Evolutionary conservation across 495 filamentous ascomycete genomes (phyloP).

Genomic region (Chaetomium tenue): DNA sequence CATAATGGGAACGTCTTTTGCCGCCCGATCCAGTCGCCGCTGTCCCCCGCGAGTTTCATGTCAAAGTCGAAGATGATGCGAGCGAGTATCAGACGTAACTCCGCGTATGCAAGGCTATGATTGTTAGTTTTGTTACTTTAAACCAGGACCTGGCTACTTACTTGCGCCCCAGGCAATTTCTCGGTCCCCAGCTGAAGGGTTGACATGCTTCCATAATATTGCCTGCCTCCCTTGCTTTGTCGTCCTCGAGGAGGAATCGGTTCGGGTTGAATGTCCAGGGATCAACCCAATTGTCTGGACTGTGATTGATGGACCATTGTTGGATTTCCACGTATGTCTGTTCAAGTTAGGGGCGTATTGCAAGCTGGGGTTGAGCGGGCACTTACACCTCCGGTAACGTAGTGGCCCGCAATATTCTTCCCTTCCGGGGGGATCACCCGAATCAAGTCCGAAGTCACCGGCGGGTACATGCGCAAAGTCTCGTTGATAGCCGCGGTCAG

Average conservation of each 20-base stretch:
- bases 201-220: constrained; percentile 39
- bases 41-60: constrained; percentile 31
- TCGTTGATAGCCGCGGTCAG: constrained; percentile 57
- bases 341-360: not conserved
- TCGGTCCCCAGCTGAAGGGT: constrained; percentile 39
- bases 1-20: constrained; percentile 40
- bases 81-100: constrained; percentile 46
- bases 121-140: not conserved
- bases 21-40: constrained; percentile 31
- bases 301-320: constrained; percentile 42
- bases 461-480: constrained; percentile 55
- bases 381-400: constrained; percentile 41
- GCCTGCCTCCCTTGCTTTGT: constrained; percentile 30
- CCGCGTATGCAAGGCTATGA: constrained; percentile 35
- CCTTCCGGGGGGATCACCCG: constrained; percentile 48
- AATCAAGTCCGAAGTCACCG: constrained; percentile 44
- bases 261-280: constrained; percentile 42
- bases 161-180: constrained; percentile 46
- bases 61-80: constrained; percentile 44
- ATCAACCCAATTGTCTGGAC: constrained; percentile 37
- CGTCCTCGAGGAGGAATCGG: constrained; percentile 35
- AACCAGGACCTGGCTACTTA: constrained; percentile 22
- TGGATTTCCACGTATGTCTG: constrained; percentile 32
- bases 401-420: constrained; percentile 44
- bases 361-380: not conserved